These are phyloP conservation scores for Ammopiptanthus mongolicus DNA, from an alignment of 306 rosid species.

Conservation along the genomic window DNA sequence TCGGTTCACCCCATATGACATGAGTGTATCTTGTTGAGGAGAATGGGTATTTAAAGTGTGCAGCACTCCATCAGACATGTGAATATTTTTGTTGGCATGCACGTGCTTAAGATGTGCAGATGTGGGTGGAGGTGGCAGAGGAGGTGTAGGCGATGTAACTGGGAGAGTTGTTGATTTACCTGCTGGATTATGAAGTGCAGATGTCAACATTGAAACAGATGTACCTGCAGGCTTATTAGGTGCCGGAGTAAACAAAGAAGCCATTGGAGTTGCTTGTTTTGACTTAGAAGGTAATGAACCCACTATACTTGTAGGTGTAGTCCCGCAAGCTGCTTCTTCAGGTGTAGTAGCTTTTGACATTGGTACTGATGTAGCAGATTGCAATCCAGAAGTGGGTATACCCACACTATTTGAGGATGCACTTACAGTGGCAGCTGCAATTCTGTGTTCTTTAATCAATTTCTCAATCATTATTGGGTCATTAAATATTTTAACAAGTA, in stretches of 20 bases:
- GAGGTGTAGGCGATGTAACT: neutral
- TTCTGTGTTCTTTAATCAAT: constrained; percentile 26
- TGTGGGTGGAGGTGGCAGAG: neutral
- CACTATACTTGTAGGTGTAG: neutral
- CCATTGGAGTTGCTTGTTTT: neutral
- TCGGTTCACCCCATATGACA: constrained; percentile 21
- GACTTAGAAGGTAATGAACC: constrained; percentile 13
- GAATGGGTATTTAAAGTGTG: constrained; percentile 8
- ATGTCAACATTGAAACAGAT: neutral
- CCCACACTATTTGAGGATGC: neutral
- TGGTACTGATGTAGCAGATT: constrained; percentile 12
- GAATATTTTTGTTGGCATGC: constrained; percentile 6
- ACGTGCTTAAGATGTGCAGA: constrained; percentile 6
- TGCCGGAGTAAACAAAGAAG: neutral
- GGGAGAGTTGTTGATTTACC: neutral
- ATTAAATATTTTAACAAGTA: constrained; percentile 50
- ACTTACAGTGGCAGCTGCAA: constrained; percentile 2
- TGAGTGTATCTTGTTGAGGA: constrained; percentile 1
- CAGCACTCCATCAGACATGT: constrained; percentile 5
- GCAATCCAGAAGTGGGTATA: constrained; percentile 14
- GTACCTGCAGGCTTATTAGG: neutral
- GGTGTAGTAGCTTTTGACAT: neutral
- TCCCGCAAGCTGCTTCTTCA: too few relatives aligned
- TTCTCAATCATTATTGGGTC: constrained; percentile 61
- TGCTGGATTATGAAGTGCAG: neutral